These are phyloP conservation scores for Drechslerella stenobrocha DNA, from an alignment of 2,329 filamentous ascomycete genomes.

Conservation along the genomic window DNA sequence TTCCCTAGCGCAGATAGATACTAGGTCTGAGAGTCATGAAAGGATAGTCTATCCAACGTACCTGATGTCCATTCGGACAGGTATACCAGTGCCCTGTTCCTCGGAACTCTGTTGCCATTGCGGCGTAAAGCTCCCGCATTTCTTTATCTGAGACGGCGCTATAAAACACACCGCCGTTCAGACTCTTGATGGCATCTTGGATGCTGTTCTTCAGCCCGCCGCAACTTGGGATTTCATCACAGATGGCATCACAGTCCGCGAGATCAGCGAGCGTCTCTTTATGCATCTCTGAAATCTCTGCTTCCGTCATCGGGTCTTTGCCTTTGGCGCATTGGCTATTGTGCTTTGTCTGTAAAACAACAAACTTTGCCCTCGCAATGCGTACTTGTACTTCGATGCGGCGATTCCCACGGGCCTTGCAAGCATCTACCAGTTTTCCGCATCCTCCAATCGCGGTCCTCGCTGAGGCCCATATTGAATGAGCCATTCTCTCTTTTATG, in stretches of 20 bases:
- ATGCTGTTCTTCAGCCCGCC: conserved; percentile 58
- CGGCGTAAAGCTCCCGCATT: conserved; percentile 59
- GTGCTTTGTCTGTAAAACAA: conserved; percentile 1
- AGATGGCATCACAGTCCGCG: conserved; percentile 27
- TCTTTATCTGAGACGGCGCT: conserved; percentile 60
- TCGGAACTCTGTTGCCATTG: conserved; percentile 60
- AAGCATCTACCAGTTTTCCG: conserved; percentile 4
- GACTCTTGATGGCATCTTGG: conserved; percentile 58
- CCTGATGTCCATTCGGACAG: conserved; percentile 62
- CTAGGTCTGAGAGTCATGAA: not conserved
- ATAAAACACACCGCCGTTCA: conserved; percentile 60
- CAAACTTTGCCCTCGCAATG: conserved; percentile 16
- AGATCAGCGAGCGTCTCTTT: conserved; percentile 45
- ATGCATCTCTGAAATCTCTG: not conserved
- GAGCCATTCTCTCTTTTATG: not conserved
- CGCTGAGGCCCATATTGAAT: not conserved
- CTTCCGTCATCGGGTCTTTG: conserved; percentile 18
- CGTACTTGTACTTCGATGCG: conserved; percentile 25
- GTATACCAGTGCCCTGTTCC: conserved; percentile 66
- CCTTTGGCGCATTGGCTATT: conserved; percentile 11
- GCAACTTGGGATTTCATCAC: conserved; percentile 26
- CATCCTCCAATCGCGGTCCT: not conserved
- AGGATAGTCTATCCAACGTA: not conserved
- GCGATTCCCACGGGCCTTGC: conserved; percentile 12
- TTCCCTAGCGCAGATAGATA: not conserved